Base-by-base conservation (phyloP, 2,329 filamentous ascomycete species). In the Ceratocystis destructans region DNA sequence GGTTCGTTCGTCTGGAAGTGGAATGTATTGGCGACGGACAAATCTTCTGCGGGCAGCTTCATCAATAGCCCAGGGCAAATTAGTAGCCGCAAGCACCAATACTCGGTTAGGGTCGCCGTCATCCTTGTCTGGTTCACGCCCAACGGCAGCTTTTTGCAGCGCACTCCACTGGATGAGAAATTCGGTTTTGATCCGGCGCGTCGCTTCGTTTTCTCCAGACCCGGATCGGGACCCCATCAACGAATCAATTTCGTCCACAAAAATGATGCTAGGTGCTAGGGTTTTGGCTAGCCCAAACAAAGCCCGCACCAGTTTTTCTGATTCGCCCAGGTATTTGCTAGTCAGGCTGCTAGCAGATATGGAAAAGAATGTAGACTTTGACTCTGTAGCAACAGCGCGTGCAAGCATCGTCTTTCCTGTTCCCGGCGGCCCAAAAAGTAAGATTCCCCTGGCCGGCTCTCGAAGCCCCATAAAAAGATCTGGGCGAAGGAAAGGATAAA, bases 371-470 rank as follows among this genome's bases (percentile, higher is more conserved):
- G 95, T 96, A 10, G 90, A 96, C 71, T 86, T 88, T 1, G 90
- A 96, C 75, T 99, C 94, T 0, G 94, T 97, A 1, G 94, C 94
- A 0, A 97, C 93, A 7, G 90, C 91, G 69, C 94, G 84, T 8
- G 94, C 94, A 46, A 99, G 79, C 94, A 99, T 99, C 0, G 94
- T 99, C 76, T 99, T 99, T 64, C 94, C 94, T 0, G 94, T 99
- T n/a, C 94, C 94, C 0, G 94, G 94, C 1, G 94, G 94, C 0
- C 94, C 94, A 73, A 99, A 99, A 1, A 99, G 80, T 1, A 99
- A 80, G 90, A 99, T 97, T 5, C 94, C 94, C 67, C 91, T 82
- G 15, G 94, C 93, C 22, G 94, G 94, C 73, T 99, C 94, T 48
- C 94, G 87, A 10, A 99, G 80, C 0, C 94, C 94, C 83, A 93